phyloP scores from a whole-genome alignment of 2,329 filamentous ascomycete genomes.

The Calonectria crousiana region DNA sequence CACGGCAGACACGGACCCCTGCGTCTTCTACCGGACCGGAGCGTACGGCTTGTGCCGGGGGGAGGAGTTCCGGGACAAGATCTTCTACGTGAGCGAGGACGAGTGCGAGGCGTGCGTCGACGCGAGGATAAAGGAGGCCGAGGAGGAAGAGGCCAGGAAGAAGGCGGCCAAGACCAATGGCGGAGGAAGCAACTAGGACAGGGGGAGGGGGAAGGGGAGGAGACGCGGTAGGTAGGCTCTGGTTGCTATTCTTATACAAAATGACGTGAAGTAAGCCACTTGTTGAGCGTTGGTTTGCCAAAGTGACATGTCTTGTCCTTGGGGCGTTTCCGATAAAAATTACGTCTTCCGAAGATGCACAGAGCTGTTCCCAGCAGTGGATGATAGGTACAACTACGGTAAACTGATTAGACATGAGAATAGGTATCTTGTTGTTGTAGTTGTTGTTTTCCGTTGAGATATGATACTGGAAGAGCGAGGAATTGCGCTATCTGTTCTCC shows the following conservation, averaged over 20 bases:
- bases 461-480: background rate
- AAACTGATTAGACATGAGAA: background rate
- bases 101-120: conserved; percentile 31
- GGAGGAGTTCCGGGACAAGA: background rate
- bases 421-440: background rate
- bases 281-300: background rate
- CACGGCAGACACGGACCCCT: conserved; percentile 5
- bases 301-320: background rate
- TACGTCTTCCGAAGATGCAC: background rate
- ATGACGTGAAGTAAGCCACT: background rate
- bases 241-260: background rate
- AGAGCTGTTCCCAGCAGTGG: background rate
- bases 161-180: background rate
- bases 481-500: background rate
- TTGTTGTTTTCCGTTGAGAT: too few species aligned
- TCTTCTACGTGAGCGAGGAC: conserved; percentile 24
- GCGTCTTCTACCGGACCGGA: background rate
- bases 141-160: conserved; percentile 9
- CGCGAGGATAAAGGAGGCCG: conserved; percentile 12
- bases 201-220: too few species aligned
- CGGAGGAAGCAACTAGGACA: background rate
- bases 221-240: too few species aligned
- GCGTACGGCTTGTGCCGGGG: conserved; percentile 13
- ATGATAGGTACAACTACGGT: background rate
- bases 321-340: background rate